phyloP scores from a whole-genome alignment of 208 protist genomes.

The Trypanosoma melophagium region DNA sequence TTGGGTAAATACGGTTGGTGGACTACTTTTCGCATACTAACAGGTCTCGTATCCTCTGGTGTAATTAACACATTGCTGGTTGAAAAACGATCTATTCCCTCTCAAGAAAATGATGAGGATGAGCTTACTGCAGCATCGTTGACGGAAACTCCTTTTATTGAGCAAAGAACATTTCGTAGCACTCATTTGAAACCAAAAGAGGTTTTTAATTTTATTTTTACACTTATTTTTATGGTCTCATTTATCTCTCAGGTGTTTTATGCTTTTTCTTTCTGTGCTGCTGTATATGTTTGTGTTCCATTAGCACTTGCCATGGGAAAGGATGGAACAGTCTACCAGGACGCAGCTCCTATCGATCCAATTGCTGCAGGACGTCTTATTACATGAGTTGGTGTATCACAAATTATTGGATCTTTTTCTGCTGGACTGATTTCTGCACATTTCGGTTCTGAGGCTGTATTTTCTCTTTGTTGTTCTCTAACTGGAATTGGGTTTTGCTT shows the following conservation, averaged over 20 bases:
- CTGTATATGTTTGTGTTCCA: conserved; percentile 14
- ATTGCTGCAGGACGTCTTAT: conserved; percentile 9
- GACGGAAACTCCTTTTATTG: not conserved
- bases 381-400: conserved; percentile 5
- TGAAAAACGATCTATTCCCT: not conserved
- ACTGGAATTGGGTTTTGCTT: conserved; percentile 4
- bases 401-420: conserved; percentile 15
- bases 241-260: conserved; percentile 15
- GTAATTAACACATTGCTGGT: conserved; percentile 2
- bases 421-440: conserved; percentile 6
- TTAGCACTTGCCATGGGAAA: conserved; percentile 18
- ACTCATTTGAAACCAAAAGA: conserved; percentile 5
- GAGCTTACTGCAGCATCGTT: not conserved
- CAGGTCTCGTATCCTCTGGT: not conserved
- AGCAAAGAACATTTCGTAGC: conserved; percentile 6
- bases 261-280: conserved; percentile 13
- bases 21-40: conserved; percentile 3
- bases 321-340: conserved; percentile 16
- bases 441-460: conserved; percentile 13
- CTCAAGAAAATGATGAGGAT: not conserved
- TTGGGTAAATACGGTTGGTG: conserved; percentile 4
- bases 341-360: not conserved
- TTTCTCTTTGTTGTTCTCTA: conserved; percentile 8
- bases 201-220: conserved; percentile 6
- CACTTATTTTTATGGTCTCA: conserved; percentile 1